Conservation (phyloP, 2,329 filamentous ascomycete species). For the Aschersonia sp. region DNA sequence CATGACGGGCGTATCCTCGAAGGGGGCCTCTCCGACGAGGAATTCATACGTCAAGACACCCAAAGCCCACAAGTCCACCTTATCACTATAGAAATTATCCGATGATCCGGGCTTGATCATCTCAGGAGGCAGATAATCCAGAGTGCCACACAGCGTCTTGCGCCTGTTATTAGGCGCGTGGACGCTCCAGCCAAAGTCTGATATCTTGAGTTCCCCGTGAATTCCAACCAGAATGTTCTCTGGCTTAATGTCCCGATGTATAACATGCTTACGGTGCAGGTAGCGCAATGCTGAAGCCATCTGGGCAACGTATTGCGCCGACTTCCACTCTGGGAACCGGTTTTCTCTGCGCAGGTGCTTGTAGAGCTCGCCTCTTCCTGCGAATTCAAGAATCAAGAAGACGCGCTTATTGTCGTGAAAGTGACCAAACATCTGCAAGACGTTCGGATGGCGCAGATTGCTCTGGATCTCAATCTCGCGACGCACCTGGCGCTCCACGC, state of each 20-base stretch:
- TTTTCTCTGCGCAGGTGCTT: constrained; percentile 54
- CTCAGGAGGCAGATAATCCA: constrained; percentile 95
- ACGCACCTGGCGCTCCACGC: constrained; percentile 55
- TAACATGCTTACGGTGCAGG: constrained; percentile 17
- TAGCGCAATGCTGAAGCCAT: constrained; percentile 35
- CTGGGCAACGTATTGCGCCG: constrained; percentile 58
- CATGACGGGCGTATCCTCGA: constrained; percentile 91
- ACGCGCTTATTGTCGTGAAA: constrained; percentile 61
- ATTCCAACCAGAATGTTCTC: constrained; percentile 44
- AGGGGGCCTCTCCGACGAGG: constrained; percentile 86
- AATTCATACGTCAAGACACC: constrained; percentile 96
- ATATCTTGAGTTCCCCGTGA: constrained; percentile 96
- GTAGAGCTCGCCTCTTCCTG: constrained; percentile 51
- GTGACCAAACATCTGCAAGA: constrained; percentile 50
- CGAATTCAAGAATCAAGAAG: constrained; percentile 59
- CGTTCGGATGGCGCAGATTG: constrained; percentile 55
- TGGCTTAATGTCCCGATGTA: constrained; percentile 19
- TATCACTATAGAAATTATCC: constrained; percentile 86
- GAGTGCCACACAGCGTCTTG: constrained; percentile 90
- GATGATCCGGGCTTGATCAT: constrained; percentile 76
- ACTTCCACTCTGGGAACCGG: constrained; percentile 54
- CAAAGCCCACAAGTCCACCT: constrained; percentile 92
- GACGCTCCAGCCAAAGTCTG: constrained; percentile 96
- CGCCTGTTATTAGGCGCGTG: constrained; percentile 91
- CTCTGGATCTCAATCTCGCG: constrained; percentile 63